These are phyloP conservation scores for Oxyria digyna DNA, from an alignment of 148 eudicot genomes.

Conservation along the genomic window DNA sequence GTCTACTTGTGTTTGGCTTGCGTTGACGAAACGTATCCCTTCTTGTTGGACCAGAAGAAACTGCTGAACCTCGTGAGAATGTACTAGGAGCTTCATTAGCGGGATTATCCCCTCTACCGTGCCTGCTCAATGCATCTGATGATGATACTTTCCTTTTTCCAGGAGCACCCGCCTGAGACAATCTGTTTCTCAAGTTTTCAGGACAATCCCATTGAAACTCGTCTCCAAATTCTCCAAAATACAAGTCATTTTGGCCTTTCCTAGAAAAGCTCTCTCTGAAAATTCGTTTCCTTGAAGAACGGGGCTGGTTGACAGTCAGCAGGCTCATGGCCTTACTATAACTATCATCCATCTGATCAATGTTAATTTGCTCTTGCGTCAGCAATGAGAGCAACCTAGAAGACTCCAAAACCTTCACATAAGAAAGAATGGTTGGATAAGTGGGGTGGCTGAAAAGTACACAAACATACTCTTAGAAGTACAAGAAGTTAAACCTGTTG, in stretches of 20 bases:
- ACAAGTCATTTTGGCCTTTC: slow-evolving; percentile 43
- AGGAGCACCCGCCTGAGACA: slow-evolving; percentile 52
- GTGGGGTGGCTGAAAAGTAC: background rate
- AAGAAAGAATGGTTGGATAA: background rate
- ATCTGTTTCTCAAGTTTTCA: slow-evolving; percentile 69
- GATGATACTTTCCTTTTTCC: slow-evolving; percentile 63
- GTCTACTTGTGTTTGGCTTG: slow-evolving; percentile 94
- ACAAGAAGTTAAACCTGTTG: slow-evolving; percentile 26
- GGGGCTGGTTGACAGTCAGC: slow-evolving; percentile 19
- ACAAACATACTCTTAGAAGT: background rate
- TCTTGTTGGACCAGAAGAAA: slow-evolving; percentile 56
- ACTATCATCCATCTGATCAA: slow-evolving; percentile 24
- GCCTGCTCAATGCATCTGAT: slow-evolving; percentile 54
- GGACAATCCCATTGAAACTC: slow-evolving; percentile 89
- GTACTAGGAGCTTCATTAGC: slow-evolving; percentile 31
- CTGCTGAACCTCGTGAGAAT: slow-evolving; percentile 42
- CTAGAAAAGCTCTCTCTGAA: slow-evolving; percentile 44
- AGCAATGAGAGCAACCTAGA: slow-evolving; percentile 35
- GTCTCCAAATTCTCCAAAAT: slow-evolving; percentile 38
- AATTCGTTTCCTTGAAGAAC: slow-evolving; percentile 44
- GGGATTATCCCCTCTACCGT: slow-evolving; percentile 55
- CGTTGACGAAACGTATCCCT: slow-evolving; percentile 81
- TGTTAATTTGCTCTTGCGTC: slow-evolving; percentile 37
- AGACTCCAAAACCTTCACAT: slow-evolving; percentile 49
- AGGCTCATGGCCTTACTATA: slow-evolving; percentile 15